Conservation (phyloP, 1,284 basidiomycete species). For the Microbotryum intermedium region DNA sequence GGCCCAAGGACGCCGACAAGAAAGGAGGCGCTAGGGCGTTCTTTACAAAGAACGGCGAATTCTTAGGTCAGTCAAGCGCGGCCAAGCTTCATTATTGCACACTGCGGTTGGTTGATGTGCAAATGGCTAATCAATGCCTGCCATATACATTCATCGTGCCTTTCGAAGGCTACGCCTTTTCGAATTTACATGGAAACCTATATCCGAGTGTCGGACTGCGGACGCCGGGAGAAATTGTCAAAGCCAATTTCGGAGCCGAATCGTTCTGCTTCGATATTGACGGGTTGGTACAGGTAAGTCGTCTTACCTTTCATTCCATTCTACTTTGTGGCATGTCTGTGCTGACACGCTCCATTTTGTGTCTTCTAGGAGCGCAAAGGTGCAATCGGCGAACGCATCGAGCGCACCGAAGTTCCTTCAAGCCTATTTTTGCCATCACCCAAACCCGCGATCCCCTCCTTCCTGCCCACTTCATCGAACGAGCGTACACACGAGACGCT, state of each 20-base stretch:
- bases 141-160: not conserved
- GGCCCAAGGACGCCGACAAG: not conserved
- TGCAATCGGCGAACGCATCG: conserved; percentile 4
- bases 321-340: too few relatives aligned
- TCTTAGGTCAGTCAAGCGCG: conserved; percentile 53
- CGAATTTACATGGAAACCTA: conserved; percentile 38
- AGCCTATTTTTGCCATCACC: conserved; percentile 4
- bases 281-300: conserved; percentile 19
- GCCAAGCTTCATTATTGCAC: too few relatives aligned
- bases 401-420: not conserved
- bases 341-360: not conserved
- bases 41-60: conserved; percentile 77
- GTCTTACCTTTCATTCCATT: not conserved
- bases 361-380: conserved; percentile 22
- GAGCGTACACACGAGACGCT: conserved; percentile 18
- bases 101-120: not conserved
- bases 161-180: conserved; percentile 17
- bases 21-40: conserved; percentile 53
- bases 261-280: conserved; percentile 83
- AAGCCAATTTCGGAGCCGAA: conserved; percentile 75
- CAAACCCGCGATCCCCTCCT: conserved; percentile 8
- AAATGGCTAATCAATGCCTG: not conserved
- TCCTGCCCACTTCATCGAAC: not conserved
- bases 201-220: conserved; percentile 82
- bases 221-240: conserved; percentile 59